Percentiles rank a stretch among this genome's conserved stretches.
Evolutionary conservation across 495 filamentous ascomycete species (phyloP).

Genomic region (Xylaria bambusicola): DNA sequence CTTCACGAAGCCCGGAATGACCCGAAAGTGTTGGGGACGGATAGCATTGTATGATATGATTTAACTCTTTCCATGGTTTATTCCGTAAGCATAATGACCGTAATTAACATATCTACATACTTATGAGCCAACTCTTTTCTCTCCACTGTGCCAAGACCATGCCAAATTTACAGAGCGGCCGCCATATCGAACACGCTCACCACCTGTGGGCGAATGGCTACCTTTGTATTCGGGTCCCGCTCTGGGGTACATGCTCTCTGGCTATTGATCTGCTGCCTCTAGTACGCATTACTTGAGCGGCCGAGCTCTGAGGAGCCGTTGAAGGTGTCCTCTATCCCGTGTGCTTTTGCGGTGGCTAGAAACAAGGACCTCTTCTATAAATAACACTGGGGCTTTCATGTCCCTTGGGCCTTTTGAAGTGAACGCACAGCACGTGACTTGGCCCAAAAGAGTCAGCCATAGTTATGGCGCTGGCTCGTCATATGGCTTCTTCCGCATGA

Average conservation of each 20-base stretch:
- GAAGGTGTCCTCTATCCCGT: too few relatives aligned
- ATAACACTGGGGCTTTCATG: too few relatives aligned
- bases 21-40: background rate
- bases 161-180: background rate
- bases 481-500: too few relatives aligned
- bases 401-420: too few relatives aligned
- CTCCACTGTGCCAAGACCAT: background rate
- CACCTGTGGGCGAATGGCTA: background rate
- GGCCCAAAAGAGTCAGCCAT: background rate
- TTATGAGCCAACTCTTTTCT: background rate
- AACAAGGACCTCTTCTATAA: too few relatives aligned
- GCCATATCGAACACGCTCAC: background rate
- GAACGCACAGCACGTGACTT: background rate
- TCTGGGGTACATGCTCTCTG: background rate
- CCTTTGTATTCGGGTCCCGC: background rate
- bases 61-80: background rate
- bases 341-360: too few relatives aligned
- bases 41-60: background rate
- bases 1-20: slow-evolving; percentile 20
- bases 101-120: background rate
- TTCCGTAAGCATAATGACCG: background rate
- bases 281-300: background rate
- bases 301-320: too few relatives aligned
- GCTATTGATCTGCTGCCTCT: background rate
- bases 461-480: too few relatives aligned